A percentile compares a stretch with the other conserved stretches of the same genome.
Evolutionary conservation across 2,329 filamentous ascomycete species (phyloP).

Genomic region (Ceratocystis variospora): DNA sequence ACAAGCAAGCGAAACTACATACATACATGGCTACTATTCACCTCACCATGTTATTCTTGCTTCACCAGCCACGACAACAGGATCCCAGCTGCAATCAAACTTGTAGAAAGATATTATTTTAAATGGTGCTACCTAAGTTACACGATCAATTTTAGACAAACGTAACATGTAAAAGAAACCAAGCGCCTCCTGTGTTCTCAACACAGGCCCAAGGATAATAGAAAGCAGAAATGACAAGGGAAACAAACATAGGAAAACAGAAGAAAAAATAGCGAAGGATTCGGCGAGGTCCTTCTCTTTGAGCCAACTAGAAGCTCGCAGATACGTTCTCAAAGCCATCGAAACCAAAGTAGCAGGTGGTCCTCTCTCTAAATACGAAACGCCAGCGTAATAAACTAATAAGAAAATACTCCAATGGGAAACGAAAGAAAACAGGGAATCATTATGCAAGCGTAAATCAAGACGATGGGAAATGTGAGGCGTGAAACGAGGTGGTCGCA

Average conservation of each 20-base stretch:
- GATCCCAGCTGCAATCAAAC: not conserved
- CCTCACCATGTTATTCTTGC: not conserved
- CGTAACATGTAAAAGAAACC: not conserved
- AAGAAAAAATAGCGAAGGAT: constrained; percentile 7
- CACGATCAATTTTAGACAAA: constrained; percentile 7
- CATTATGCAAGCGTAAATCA: constrained; percentile 14
- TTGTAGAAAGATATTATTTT: constrained; percentile 1
- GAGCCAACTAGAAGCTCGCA: not conserved
- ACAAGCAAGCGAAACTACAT: not conserved
- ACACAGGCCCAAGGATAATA: constrained; percentile 2
- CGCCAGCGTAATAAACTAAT: constrained; percentile 16
- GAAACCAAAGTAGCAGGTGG: not conserved
- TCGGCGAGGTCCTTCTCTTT: not conserved
- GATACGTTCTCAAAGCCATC: not conserved
- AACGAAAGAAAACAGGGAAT: constrained; percentile 11
- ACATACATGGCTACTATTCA: not conserved
- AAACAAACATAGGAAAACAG: not conserved
- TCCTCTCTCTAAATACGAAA: constrained; percentile 17
- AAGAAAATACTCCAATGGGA: constrained; percentile 3
- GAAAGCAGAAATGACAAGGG: not conserved
- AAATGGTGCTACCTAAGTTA: not conserved
- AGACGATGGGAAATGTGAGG: constrained; percentile 1
- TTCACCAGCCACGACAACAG: no score
- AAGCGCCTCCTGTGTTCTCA: constrained; percentile 6
- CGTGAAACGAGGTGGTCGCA: constrained; percentile 35